Conservation (phyloP, 441 rosid species). For the Bruguiera hainesii region DNA sequence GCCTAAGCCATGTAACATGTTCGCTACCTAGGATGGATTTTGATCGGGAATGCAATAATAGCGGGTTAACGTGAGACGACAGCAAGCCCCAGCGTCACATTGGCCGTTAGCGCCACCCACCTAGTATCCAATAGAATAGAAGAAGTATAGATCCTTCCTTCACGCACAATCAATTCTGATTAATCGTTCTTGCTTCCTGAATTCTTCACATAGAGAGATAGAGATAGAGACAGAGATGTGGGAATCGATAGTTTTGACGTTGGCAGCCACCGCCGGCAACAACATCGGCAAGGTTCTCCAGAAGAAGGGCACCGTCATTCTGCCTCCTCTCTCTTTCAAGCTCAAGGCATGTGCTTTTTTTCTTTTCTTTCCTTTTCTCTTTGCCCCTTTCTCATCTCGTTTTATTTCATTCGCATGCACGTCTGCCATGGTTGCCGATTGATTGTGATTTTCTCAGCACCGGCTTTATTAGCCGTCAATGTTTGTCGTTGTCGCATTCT, state of each 20-base stretch:
- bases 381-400: neutral
- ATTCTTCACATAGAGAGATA: no score
- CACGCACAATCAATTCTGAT: no score
- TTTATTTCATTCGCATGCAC: conserved; percentile 7
- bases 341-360: conserved; percentile 51
- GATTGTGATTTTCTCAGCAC: conserved; percentile 2
- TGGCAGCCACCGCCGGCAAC: conserved; percentile 96
- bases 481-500: neutral
- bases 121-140: no score
- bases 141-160: no score
- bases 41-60: no score
- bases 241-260: conserved; percentile 83
- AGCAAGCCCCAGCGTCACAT: no score
- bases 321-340: conserved; percentile 97
- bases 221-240: conserved; percentile 44
- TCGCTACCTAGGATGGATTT: no score
- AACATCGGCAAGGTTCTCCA: conserved; percentile 94
- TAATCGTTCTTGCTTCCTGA: no score
- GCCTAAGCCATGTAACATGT: no score
- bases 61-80: no score
- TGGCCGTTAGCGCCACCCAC: no score
- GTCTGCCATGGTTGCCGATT: neutral
- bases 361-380: neutral
- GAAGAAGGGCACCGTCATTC: conserved; percentile 94
- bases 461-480: neutral